These are phyloP conservation scores for Komagataella phaffii DNA, from an alignment of 805 yeast genomes.

Conservation along the genomic window DNA sequence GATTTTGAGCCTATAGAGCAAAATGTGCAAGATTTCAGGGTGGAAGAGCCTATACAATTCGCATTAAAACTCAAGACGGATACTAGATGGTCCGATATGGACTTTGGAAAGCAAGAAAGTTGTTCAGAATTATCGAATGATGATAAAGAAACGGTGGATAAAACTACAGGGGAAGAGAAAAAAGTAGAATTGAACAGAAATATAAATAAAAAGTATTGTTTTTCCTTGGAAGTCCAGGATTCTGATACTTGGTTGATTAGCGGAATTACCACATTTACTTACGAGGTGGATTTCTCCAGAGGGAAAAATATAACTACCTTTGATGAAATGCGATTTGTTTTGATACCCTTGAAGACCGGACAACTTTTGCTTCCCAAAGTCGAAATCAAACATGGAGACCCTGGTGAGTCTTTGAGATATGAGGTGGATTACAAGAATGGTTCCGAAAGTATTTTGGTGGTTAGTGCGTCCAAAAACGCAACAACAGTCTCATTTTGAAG, in stretches of 20 bases:
- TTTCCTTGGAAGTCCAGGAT: constrained; percentile 11
- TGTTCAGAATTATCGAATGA: not conserved
- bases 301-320: constrained; percentile 1
- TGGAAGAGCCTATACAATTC: constrained; percentile 51
- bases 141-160: not conserved
- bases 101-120: not conserved
- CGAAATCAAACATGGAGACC: constrained; percentile 24
- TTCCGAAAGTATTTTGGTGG: constrained; percentile 54
- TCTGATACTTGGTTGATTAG: constrained; percentile 69
- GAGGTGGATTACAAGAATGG: constrained; percentile 60
- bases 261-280: constrained; percentile 48
- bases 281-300: constrained; percentile 20
- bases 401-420: constrained; percentile 23
- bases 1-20: constrained; percentile 28
- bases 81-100: constrained; percentile 25
- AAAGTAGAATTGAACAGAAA: constrained; percentile 16
- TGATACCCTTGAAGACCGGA: constrained; percentile 72
- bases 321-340: constrained; percentile 22
- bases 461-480: constrained; percentile 47
- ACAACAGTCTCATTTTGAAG: constrained; percentile 44
- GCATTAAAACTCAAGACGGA: constrained; percentile 27
- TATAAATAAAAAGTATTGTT: constrained; percentile 4
- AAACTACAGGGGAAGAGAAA: constrained; percentile 9
- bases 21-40: constrained; percentile 19
- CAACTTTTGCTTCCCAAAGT: constrained; percentile 55